Base-by-base conservation (phyloP, 257 asterid genomes). In the Craterostigma plantagineum region DNA sequence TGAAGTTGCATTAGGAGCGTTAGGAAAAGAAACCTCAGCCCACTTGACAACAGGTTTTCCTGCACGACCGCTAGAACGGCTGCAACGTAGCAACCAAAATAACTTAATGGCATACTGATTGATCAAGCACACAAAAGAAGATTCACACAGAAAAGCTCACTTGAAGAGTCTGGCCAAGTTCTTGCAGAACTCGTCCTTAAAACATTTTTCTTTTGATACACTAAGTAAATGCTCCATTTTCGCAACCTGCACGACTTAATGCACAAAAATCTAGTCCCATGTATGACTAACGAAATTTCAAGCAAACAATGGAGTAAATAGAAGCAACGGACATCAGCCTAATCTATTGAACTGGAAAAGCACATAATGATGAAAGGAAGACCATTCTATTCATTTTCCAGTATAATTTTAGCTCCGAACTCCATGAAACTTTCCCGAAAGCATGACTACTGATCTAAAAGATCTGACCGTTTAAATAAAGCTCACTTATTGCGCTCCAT, bases 1-100 rank as follows among this genome's bases (percentile, higher is more conserved):
- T 40, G 40, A 14, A 17, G 36, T 12, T 34, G 18, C 8, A 8
- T 35, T 46, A 52, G 10, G 12, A 36, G n/a, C n/a, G 35, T 45
- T 58, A 53, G 55, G 48, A 43, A 37, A 11, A 43, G 12, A 50
- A 55, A 87, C 98, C 95, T 87, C 93, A 3, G 56, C 65, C 92
- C 93, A 81, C 68, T 79, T 81, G 46, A 62, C 75, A 30, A 46
- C 57, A 10, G 92, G 90, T 61, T 81, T 81, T 58, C 95, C 93
- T n/a, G 90, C 82, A 52, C 97, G 97, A 11, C 73, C 80, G 48
- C 67, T 78, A 9, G 90, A 79, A 13, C 71, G 74, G 48, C 97
- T 87, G 65, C 62, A 57, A 56, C 39, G 63, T 45, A 51, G 53
- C n/a, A 63, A 34, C 34, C 1, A 34, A 15, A 18, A 39, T 46